phyloP scores from a whole-genome alignment of 768 basidiomycete species.

The Suillus spraguei region DNA sequence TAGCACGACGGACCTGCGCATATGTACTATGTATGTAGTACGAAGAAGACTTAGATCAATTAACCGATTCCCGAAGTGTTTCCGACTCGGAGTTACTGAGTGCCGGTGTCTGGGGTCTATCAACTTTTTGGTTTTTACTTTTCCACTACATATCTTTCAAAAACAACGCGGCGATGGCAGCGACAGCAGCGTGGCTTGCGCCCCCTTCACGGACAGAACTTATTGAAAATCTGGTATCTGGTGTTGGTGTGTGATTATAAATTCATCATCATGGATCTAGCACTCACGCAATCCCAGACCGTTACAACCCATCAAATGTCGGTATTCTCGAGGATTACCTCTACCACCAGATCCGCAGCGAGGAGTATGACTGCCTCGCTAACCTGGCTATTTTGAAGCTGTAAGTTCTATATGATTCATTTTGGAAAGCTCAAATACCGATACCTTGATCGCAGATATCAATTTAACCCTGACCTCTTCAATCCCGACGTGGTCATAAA shows the following conservation, averaged over 20 bases:
- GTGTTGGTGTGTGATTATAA: conserved; percentile 67
- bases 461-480: conserved; percentile 93
- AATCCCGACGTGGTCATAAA: conserved; percentile 93
- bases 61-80: background rate
- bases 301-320: conserved; percentile 96
- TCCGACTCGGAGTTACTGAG: too few relatives aligned
- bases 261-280: background rate
- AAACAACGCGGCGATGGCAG: conserved; percentile 24
- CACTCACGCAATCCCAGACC: conserved; percentile 54
- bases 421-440: background rate
- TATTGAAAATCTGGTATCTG: conserved; percentile 90
- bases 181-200: conserved; percentile 65
- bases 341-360: conserved; percentile 88
- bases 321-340: conserved; percentile 95
- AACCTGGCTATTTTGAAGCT: conserved; percentile 95
- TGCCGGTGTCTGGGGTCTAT: conserved; percentile 15
- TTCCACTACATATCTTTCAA: conserved; percentile 7
- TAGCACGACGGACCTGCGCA: background rate
- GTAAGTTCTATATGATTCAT: conserved; percentile 41
- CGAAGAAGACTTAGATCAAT: background rate
- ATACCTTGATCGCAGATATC: conserved; percentile 61
- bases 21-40: background rate
- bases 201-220: conserved; percentile 82
- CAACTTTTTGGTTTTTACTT: conserved; percentile 9
- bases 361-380: conserved; percentile 92